These are phyloP conservation scores for Calonectria fujianensis DNA, from an alignment of 2,329 filamentous ascomycete species.

Conservation along the genomic window DNA sequence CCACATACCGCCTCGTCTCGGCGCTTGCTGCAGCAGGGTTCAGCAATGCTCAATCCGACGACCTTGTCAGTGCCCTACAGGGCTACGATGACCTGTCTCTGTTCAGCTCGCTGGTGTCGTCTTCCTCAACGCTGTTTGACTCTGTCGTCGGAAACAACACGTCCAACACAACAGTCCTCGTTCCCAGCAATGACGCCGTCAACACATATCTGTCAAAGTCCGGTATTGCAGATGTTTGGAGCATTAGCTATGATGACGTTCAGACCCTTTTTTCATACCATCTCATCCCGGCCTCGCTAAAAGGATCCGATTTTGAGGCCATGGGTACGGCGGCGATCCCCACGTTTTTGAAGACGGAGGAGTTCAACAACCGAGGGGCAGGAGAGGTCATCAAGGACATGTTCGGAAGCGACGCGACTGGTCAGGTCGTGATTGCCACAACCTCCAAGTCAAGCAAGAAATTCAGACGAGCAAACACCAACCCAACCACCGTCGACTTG, in stretches of 20 bases:
- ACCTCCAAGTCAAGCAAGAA: neutral
- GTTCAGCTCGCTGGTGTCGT: slow-evolving; percentile 39
- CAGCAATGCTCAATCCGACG: slow-evolving; percentile 37
- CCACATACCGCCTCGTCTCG: neutral
- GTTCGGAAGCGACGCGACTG: slow-evolving; percentile 40
- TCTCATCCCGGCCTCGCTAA: slow-evolving; percentile 34
- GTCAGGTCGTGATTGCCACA: slow-evolving; percentile 45
- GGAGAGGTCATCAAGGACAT: slow-evolving; percentile 39
- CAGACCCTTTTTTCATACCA: slow-evolving; percentile 49
- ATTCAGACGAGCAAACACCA: slow-evolving; percentile 12
- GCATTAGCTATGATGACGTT: slow-evolving; percentile 32
- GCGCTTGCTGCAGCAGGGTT: neutral
- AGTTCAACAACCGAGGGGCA: slow-evolving; percentile 49
- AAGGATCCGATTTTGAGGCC: slow-evolving; percentile 37
- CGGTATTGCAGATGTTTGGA: slow-evolving; percentile 23
- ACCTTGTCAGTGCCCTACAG: slow-evolving; percentile 38
- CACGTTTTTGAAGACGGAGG: slow-evolving; percentile 30
- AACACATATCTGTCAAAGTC: slow-evolving; percentile 40
- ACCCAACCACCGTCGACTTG: slow-evolving; percentile 31
- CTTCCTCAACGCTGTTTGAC: slow-evolving; percentile 20
- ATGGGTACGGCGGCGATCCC: slow-evolving; percentile 40
- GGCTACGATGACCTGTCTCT: slow-evolving; percentile 42
- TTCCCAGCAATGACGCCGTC: slow-evolving; percentile 48
- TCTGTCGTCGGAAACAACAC: slow-evolving; percentile 26
- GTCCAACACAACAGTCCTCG: slow-evolving; percentile 46